These are phyloP conservation scores for Suillus cothurnatus DNA, from an alignment of 768 basidiomycete genomes.

Conservation along the genomic window DNA sequence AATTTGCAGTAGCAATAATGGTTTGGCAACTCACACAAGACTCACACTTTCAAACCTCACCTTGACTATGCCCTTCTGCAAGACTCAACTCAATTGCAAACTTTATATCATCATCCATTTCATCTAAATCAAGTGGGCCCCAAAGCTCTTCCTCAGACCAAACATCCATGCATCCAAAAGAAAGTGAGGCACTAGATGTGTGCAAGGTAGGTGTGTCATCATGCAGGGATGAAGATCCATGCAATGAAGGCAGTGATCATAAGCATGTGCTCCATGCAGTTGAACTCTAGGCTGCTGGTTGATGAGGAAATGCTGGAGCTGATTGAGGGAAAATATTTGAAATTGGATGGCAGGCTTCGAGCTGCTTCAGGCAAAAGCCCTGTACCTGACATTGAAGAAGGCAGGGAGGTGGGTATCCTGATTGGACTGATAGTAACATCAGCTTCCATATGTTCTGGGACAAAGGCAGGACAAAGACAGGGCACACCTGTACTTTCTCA, in stretches of 20 bases:
- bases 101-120: constrained; percentile 64
- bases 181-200: constrained; percentile 17
- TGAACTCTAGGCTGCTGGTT: constrained; percentile 16
- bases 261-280: constrained; percentile 47
- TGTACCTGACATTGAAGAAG: constrained; percentile 9
- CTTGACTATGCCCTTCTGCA: constrained; percentile 50
- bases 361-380: constrained; percentile 10
- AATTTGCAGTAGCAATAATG: too few relatives aligned
- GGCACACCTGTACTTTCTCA: constrained; percentile 58
- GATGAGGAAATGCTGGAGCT: constrained; percentile 32
- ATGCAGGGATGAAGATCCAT: constrained; percentile 19
- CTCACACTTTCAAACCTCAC: too few relatives aligned
- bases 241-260: constrained; percentile 21
- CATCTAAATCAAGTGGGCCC: constrained; percentile 24
- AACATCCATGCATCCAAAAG: constrained; percentile 15
- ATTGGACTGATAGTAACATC: constrained; percentile 38
- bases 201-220: constrained; percentile 12
- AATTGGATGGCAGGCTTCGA: constrained; percentile 22
- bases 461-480: constrained; percentile 40
- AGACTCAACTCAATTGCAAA: constrained; percentile 72
- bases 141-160: neutral
- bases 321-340: constrained; percentile 37
- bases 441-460: constrained; percentile 59
- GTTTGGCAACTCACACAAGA: too few relatives aligned
- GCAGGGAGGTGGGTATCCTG: constrained; percentile 12